phyloP scores from a whole-genome alignment of 306 rosid species.

The Prunus davidiana region DNA sequence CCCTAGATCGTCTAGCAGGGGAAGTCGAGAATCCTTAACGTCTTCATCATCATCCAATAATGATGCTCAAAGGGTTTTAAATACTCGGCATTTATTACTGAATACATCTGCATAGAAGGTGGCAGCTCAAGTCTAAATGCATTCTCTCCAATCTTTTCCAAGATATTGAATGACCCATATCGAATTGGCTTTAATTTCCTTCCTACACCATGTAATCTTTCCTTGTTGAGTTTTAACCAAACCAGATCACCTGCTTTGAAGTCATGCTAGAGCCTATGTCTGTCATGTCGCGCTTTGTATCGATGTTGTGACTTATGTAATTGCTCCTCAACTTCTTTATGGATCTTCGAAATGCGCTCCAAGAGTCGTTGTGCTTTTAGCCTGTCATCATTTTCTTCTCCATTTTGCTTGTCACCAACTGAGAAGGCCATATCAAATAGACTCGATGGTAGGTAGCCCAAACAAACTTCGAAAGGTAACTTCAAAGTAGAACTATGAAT shows the following conservation, averaged over 20 bases:
- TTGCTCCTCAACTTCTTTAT: too few species aligned
- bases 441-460: background rate
- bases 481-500: background rate
- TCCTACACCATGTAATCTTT: background rate
- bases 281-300: background rate
- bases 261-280: background rate
- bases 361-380: background rate
- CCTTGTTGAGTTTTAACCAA: background rate
- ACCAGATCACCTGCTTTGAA: background rate
- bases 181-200: background rate
- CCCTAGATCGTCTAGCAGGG: background rate
- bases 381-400: background rate
- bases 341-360: background rate
- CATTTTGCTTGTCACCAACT: background rate
- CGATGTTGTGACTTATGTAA: too few species aligned
- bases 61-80: background rate
- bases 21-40: too few species aligned
- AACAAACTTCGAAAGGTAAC: background rate
- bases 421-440: background rate
- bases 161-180: background rate
- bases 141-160: background rate
- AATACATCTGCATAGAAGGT: background rate
- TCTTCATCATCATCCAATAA: constrained; percentile 5
- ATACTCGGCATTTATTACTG: background rate
- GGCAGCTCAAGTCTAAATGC: background rate